These are phyloP conservation scores for Penicillium sp. DNA, from an alignment of 2,329 filamentous ascomycete genomes.

Conservation along the genomic window DNA sequence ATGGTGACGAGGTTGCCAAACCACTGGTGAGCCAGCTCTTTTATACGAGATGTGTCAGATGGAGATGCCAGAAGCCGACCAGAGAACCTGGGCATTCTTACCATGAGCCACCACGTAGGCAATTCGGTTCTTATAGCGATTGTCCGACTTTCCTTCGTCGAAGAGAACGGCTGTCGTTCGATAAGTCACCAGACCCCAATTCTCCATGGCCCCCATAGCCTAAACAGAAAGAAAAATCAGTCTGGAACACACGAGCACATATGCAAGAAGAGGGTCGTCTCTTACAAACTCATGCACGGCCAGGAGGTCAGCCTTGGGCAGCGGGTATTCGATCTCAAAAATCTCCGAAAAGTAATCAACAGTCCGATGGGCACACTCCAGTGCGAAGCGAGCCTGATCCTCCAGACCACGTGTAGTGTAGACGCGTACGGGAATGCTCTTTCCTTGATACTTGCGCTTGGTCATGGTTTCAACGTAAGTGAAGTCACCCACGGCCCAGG, in stretches of 20 bases:
- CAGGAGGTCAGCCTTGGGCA: slow-evolving; percentile 85
- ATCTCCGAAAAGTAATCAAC: slow-evolving; percentile 95
- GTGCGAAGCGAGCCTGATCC: slow-evolving; percentile 81
- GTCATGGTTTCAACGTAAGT: slow-evolving; percentile 94
- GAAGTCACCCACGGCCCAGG: slow-evolving; percentile 95
- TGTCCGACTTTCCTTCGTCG: slow-evolving; percentile 85
- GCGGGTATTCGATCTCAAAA: slow-evolving; percentile 86
- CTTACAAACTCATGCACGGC: slow-evolving; percentile 88
- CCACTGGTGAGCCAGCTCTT: slow-evolving; percentile 91
- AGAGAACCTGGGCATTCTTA: slow-evolving; percentile 19
- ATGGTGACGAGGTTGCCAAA: slow-evolving; percentile 93
- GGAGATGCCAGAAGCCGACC: not conserved
- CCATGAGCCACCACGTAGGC: slow-evolving; percentile 94
- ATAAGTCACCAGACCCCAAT: slow-evolving; percentile 95
- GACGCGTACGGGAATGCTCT: slow-evolving; percentile 84
- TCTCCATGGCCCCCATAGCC: slow-evolving; percentile 75
- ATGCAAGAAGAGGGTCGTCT: not conserved
- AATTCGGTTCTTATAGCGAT: slow-evolving; percentile 84
- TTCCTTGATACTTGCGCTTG: slow-evolving; percentile 82
- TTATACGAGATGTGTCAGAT: not conserved
- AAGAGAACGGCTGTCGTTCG: slow-evolving; percentile 93
- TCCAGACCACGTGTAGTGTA: slow-evolving; percentile 95
- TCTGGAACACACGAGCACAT: slow-evolving; percentile 9
- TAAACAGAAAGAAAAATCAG: slow-evolving; percentile 37
- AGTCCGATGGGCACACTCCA: slow-evolving; percentile 86